Percentiles rank a stretch among this genome's conserved stretches.
phyloP scores from a whole-genome alignment of 2,329 filamentous ascomycete species.

The Corniculantispora saksenae region DNA sequence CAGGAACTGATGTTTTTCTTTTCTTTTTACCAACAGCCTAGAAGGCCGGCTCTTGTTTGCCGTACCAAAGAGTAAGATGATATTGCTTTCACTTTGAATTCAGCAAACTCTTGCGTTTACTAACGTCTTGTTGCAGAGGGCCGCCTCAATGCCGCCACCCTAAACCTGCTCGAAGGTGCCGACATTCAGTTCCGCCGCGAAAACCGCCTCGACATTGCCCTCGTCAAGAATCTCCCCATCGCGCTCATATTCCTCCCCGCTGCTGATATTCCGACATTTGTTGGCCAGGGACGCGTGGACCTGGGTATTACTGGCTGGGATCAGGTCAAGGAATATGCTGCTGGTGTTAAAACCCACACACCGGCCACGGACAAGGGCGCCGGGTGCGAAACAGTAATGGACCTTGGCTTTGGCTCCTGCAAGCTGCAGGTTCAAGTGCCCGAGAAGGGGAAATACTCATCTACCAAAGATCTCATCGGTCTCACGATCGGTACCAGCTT shows the following conservation, averaged over 20 bases:
- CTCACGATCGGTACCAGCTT: conserved; percentile 97
- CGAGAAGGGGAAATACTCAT: conserved; percentile 71
- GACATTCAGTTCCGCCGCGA: conserved; percentile 97
- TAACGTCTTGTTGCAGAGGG: conserved; percentile 65
- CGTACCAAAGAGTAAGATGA: conserved; percentile 89
- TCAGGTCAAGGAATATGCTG: conserved; percentile 84
- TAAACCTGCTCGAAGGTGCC: conserved; percentile 88
- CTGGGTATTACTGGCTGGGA: conserved; percentile 93
- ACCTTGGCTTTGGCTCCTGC: conserved; percentile 87
- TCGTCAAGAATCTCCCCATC: conserved; percentile 95
- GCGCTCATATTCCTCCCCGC: conserved; percentile 96
- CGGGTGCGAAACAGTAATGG: conserved; percentile 82
- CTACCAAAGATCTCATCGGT: conserved; percentile 78
- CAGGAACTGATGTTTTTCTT: too few species aligned
- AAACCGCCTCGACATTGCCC: conserved; percentile 91
- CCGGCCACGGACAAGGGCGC: conserved; percentile 48
- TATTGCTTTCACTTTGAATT: not conserved
- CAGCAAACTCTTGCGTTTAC: not conserved
- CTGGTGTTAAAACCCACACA: conserved; percentile 50
- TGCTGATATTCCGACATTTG: conserved; percentile 95
- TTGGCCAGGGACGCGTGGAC: conserved; percentile 90
- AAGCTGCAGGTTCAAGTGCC: conserved; percentile 97
- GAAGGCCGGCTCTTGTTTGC: conserved; percentile 19
- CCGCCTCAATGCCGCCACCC: conserved; percentile 80
- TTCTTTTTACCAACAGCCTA: conserved; percentile 15